Conservation (phyloP, 139 green algal genomes). For the Chlamydomonas sp. region DNA sequence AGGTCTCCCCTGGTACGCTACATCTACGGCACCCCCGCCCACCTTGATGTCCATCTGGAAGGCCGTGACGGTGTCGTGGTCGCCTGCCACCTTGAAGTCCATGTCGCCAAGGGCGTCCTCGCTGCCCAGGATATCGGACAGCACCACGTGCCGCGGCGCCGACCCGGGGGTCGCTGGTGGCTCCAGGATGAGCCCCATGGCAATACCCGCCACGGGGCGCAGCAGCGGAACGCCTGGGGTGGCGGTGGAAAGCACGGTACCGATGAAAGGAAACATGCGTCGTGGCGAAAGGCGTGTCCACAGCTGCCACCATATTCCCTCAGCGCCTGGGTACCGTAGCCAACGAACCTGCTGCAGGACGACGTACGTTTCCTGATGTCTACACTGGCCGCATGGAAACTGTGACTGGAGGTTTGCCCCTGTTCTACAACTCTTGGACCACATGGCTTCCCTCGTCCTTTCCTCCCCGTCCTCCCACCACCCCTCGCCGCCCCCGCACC, state of each 20-base stretch:
- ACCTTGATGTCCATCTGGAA: conserved; percentile 99
- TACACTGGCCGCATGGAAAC: too few species aligned
- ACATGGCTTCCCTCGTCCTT: neutral
- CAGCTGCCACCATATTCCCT: too few species aligned
- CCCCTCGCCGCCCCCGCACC: conserved; percentile 51
- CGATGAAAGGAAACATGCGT: too few species aligned
- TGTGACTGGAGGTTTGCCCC: neutral
- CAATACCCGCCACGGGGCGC: conserved; percentile 90
- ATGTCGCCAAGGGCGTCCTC: conserved; percentile 98
- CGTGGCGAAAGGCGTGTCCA: too few species aligned
- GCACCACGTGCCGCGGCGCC: conserved; percentile 60
- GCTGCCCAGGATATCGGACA: conserved; percentile 94
- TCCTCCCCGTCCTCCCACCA: neutral
- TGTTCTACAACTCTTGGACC: neutral
- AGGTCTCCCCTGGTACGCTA: neutral
- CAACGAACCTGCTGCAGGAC: too few species aligned
- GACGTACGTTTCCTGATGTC: too few species aligned
- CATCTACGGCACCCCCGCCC: neutral
- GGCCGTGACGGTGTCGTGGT: conserved; percentile 81
- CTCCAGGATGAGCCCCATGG: conserved; percentile 98
- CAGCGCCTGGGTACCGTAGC: too few species aligned
- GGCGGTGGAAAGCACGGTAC: too few species aligned
- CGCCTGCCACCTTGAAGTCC: conserved; percentile 97
- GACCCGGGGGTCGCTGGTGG: conserved; percentile 3
- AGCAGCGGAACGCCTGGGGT: conserved; percentile 90